Conservation (phyloP, 2,329 filamentous ascomycete genomes). For the Ascochyta clinopodiicola region DNA sequence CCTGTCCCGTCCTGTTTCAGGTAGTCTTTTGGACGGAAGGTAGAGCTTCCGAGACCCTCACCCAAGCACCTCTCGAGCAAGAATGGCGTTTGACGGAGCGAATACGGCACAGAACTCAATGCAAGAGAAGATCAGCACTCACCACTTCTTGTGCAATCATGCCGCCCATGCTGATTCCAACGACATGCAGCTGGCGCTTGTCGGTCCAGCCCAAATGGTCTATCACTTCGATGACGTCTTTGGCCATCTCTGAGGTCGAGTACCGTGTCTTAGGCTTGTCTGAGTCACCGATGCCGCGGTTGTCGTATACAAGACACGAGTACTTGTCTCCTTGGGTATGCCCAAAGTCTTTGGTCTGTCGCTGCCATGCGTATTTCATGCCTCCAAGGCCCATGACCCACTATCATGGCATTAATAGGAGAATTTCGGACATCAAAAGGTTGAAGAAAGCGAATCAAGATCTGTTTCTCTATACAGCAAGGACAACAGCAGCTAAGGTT, state of each 20-base stretch:
- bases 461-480: neutral
- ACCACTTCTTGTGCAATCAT: constrained; percentile 90
- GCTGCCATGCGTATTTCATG: constrained; percentile 74
- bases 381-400: constrained; percentile 83
- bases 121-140: constrained; percentile 27
- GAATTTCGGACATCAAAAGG: neutral
- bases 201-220: constrained; percentile 73
- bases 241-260: constrained; percentile 84
- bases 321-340: constrained; percentile 72
- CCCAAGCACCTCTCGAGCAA: neutral
- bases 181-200: constrained; percentile 67
- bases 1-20: constrained; percentile 18
- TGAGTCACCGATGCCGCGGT: constrained; percentile 81
- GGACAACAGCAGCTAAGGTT: constrained; percentile 3
- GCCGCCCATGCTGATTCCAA: constrained; percentile 84
- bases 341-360: constrained; percentile 82
- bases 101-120: constrained; percentile 13
- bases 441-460: neutral
- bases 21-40: constrained; percentile 30
- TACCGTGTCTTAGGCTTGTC: constrained; percentile 80
- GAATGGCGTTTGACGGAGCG: neutral
- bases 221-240: constrained; percentile 73
- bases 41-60: constrained; percentile 29
- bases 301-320: constrained; percentile 79
- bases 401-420: constrained; percentile 53